Evolutionary conservation across 768 basidiomycete genomes (phyloP).

Genomic region (Cystofilobasidium bisporidii): DNA sequence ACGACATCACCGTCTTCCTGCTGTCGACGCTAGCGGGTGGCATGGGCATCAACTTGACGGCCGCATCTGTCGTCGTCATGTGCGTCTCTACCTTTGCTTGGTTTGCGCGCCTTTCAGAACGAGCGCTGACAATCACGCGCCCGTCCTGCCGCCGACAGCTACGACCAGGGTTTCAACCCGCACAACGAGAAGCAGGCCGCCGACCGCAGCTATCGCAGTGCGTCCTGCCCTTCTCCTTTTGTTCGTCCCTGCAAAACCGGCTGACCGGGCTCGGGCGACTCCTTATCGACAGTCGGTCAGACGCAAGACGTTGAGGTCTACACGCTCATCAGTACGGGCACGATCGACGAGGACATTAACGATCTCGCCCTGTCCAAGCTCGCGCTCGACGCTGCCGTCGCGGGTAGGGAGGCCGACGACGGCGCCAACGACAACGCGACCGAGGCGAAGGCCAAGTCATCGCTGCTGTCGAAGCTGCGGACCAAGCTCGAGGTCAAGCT

Average conservation of each 20-base stretch:
- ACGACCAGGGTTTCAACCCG: constrained; percentile 94
- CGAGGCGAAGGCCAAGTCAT: constrained; percentile 74
- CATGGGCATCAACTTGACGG: constrained; percentile 78
- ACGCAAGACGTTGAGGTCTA: constrained; percentile 42
- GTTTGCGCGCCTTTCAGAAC: neutral
- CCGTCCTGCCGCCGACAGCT: constrained; percentile 38
- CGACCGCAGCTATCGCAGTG: constrained; percentile 76
- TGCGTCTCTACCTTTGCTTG: neutral
- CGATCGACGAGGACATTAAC: constrained; percentile 74
- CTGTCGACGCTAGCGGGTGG: constrained; percentile 76
- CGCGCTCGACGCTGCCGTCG: constrained; percentile 85
- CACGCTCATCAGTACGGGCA: constrained; percentile 24
- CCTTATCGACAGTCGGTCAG: constrained; percentile 58
- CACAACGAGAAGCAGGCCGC: constrained; percentile 93
- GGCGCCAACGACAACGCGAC: constrained; percentile 51
- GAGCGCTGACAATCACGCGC: neutral
- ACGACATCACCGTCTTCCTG: constrained; percentile 75
- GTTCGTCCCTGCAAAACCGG: too few species aligned
- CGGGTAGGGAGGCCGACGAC: constrained; percentile 51
- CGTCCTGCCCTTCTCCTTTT: neutral
- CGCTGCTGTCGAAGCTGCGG: constrained; percentile 71
- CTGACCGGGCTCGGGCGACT: too few species aligned
- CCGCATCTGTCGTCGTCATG: constrained; percentile 92
- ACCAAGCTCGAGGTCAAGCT: constrained; percentile 56
- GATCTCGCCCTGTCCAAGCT: constrained; percentile 80